These are phyloP conservation scores for Aspergillus leporis DNA, from an alignment of 495 filamentous ascomycete species.

Conservation along the genomic window DNA sequence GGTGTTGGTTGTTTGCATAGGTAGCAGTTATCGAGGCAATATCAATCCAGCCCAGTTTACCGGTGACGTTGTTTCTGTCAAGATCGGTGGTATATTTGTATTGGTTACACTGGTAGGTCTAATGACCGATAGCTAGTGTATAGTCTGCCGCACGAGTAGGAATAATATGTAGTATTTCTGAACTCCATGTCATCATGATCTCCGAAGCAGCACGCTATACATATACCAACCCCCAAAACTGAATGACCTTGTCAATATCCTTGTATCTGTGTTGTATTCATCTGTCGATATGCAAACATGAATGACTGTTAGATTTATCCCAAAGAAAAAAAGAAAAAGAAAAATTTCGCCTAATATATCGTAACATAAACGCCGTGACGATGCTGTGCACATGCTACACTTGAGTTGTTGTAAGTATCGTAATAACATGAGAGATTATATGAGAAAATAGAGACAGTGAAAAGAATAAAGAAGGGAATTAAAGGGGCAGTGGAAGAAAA, in stretches of 20 bases:
- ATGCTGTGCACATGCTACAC: not conserved
- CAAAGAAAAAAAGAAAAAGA: not conserved
- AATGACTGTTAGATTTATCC: not conserved
- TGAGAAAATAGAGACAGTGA: conserved; percentile 5
- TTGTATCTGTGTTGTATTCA: too few relatives aligned
- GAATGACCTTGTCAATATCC: not conserved
- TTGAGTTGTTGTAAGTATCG: not conserved
- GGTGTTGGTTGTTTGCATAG: conserved; percentile 8
- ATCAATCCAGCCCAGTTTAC: conserved; percentile 4
- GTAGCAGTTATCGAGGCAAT: conserved; percentile 6
- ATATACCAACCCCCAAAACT: not conserved
- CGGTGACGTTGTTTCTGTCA: not conserved
- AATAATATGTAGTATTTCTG: too few relatives aligned
- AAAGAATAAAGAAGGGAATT: conserved; percentile 8
- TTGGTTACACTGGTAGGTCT: not conserved
- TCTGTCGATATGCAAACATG: not conserved
- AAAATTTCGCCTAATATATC: not conserved
- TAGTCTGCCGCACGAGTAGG: too few relatives aligned
- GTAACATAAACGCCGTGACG: not conserved
- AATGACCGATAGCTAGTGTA: not conserved
- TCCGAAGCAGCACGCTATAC: not conserved
- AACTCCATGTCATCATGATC: too few relatives aligned
- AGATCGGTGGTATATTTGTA: not conserved
- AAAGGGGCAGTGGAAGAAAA: conserved; percentile 4
- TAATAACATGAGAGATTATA: conserved; percentile 4